Percentiles rank a stretch among this genome's conserved stretches.
phyloP scores from a whole-genome alignment of 139 green algal species.

The Tetraselmis chui region DNA sequence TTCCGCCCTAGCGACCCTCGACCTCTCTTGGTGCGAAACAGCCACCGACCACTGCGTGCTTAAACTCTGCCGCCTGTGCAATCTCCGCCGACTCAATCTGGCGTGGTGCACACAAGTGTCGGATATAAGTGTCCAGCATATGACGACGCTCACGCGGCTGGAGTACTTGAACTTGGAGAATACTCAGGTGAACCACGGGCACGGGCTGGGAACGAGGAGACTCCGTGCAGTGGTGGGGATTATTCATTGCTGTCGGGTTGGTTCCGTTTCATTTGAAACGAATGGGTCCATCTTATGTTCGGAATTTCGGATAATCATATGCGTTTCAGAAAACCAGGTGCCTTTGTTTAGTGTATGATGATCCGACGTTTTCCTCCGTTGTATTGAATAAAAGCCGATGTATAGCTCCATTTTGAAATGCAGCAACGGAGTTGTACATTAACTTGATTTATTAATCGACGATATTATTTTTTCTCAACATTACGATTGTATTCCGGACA shows the following conservation, averaged over 20 bases:
- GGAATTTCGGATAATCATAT: not conserved
- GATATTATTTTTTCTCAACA: too few species aligned
- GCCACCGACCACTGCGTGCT: not conserved
- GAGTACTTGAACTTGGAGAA: not conserved
- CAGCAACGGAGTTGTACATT: too few species aligned
- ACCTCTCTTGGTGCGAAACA: not conserved
- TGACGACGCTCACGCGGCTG: not conserved
- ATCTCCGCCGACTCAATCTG: not conserved
- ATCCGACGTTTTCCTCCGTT: too few species aligned
- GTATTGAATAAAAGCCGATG: too few species aligned
- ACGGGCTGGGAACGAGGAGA: too few species aligned
- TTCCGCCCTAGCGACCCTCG: not conserved
- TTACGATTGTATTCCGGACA: too few species aligned
- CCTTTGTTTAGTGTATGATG: not conserved
- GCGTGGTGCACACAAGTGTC: not conserved
- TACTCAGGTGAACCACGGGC: not conserved
- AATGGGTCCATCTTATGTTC: too few species aligned
- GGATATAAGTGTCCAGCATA: not conserved
- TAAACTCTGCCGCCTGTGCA: not conserved
- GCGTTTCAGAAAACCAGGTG: not conserved
- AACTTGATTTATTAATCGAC: too few species aligned
- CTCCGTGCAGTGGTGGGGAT: too few species aligned
- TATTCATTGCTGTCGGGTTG: too few species aligned
- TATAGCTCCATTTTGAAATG: too few species aligned
- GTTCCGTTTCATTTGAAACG: too few species aligned